Percentiles rank a stretch among this genome's conserved stretches.
phyloP scores from a whole-genome alignment of 2,329 filamentous ascomycete genomes.

The Ascochyta koolunga region DNA sequence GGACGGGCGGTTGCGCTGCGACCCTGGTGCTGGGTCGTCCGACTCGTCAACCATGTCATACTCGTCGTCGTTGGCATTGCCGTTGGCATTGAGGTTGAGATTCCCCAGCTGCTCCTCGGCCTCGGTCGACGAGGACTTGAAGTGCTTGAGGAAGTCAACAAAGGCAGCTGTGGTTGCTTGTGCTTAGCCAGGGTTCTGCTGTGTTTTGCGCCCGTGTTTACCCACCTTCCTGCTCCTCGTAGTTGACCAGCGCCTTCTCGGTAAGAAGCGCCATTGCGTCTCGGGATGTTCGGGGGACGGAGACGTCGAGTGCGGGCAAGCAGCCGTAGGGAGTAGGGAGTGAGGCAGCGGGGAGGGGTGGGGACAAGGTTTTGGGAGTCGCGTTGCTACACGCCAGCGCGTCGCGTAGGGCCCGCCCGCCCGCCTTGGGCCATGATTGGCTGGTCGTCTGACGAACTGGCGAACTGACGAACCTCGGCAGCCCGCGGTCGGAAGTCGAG shows the following conservation, averaged over 20 bases:
- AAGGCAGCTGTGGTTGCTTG: slow-evolving; percentile 69
- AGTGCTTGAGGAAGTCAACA: slow-evolving; percentile 83
- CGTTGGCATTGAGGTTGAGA: slow-evolving; percentile 86
- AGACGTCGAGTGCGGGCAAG: slow-evolving; percentile 15
- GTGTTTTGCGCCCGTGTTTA: slow-evolving; percentile 28
- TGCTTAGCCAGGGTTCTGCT: slow-evolving; percentile 39
- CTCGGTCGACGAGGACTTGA: slow-evolving; percentile 77
- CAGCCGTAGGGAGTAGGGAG: slow-evolving; percentile 8
- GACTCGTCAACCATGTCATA: slow-evolving; percentile 91
- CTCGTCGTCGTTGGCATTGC: slow-evolving; percentile 85
- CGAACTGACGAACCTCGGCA: slow-evolving; percentile 44
- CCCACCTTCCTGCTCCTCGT: slow-evolving; percentile 82
- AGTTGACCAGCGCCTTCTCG: slow-evolving; percentile 80
- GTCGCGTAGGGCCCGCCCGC: slow-evolving; percentile 18
- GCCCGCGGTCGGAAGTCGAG: too few relatives aligned
- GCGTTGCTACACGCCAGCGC: slow-evolving; percentile 35
- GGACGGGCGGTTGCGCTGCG: slow-evolving; percentile 52
- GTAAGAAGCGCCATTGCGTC: slow-evolving; percentile 82
- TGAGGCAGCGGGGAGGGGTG: slow-evolving; percentile 16
- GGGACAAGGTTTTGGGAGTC: slow-evolving; percentile 32
- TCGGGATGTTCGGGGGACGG: slow-evolving; percentile 3
- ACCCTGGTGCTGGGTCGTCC: slow-evolving; percentile 62
- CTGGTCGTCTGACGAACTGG: slow-evolving; percentile 27
- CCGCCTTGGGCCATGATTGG: slow-evolving; percentile 25
- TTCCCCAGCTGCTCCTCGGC: slow-evolving; percentile 82